Conservation (phyloP, 1,139 yeast genomes). For the Yamadazyma diddensiae region DNA sequence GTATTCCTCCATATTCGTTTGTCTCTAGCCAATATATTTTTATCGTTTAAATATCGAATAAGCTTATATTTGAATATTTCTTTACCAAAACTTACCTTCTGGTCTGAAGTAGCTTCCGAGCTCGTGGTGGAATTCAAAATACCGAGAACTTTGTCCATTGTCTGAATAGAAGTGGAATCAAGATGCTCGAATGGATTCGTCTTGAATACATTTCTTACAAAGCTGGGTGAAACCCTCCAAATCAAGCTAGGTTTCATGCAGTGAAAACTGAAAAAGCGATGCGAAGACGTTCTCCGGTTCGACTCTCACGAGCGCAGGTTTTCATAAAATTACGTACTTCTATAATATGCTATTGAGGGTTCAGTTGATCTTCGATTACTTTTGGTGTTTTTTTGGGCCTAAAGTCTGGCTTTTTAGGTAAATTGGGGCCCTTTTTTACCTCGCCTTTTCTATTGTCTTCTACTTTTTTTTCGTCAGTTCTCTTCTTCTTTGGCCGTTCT, state of each 20-base stretch:
- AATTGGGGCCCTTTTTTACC: too few relatives aligned
- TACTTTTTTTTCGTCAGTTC: too few relatives aligned
- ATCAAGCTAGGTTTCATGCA: background rate
- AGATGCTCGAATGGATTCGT: conserved; percentile 12
- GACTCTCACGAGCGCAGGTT: too few relatives aligned
- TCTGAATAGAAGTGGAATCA: conserved; percentile 13
- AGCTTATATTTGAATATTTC: conserved; percentile 17
- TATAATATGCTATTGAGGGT: too few relatives aligned
- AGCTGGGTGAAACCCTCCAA: background rate
- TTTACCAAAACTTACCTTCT: conserved; percentile 12
- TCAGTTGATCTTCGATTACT: too few relatives aligned
- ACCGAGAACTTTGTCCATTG: conserved; percentile 18
- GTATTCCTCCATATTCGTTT: conserved; percentile 10
- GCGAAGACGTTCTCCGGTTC: too few relatives aligned
- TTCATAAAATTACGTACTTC: too few relatives aligned
- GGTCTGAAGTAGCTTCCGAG: conserved; percentile 1
- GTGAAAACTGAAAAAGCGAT: background rate
- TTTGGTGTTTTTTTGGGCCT: too few relatives aligned
- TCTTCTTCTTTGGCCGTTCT: too few relatives aligned
- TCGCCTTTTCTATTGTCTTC: too few relatives aligned
- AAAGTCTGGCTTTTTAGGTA: too few relatives aligned
- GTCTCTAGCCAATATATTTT: conserved; percentile 12
- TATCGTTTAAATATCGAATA: conserved; percentile 15
- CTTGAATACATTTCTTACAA: conserved; percentile 5
- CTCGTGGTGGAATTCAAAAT: conserved; percentile 9